These are phyloP conservation scores for Arachnomyces sp. DNA, from an alignment of 2,329 filamentous ascomycete genomes.

Conservation along the genomic window DNA sequence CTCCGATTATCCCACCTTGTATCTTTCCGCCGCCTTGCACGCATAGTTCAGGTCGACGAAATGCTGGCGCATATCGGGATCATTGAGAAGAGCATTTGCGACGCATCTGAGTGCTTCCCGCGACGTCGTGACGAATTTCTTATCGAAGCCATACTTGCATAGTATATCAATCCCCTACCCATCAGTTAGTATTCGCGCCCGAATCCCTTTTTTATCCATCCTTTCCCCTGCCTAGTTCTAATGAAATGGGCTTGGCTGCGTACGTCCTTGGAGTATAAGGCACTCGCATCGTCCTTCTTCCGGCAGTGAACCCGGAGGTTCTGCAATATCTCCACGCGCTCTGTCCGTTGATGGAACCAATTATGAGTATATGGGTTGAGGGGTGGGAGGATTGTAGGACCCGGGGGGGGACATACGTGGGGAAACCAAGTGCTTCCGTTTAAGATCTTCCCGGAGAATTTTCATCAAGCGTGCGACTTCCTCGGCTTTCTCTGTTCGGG, in stretches of 20 bases:
- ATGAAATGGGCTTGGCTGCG: too few relatives aligned
- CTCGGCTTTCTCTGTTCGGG: conserved; percentile 52
- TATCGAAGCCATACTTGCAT: conserved; percentile 63
- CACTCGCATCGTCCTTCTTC: conserved; percentile 61
- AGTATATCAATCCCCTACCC: conserved; percentile 65
- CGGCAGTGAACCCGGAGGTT: conserved; percentile 73
- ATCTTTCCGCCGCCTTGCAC: conserved; percentile 57
- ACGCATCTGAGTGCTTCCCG: conserved; percentile 72
- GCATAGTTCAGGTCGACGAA: conserved; percentile 64
- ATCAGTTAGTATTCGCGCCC: conserved; percentile 3
- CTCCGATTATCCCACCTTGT: conserved; percentile 43
- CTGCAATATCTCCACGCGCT: conserved; percentile 38
- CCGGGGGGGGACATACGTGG: conserved; percentile 48
- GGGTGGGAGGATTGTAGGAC: too few relatives aligned
- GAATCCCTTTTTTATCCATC: conserved; percentile 9
- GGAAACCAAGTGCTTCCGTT: conserved; percentile 49
- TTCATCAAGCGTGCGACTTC: conserved; percentile 59
- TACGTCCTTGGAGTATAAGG: conserved; percentile 76
- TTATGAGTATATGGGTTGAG: conserved; percentile 5
- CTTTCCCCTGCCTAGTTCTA: conserved; percentile 6
- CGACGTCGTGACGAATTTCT: conserved; percentile 53
- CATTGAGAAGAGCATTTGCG: conserved; percentile 72
- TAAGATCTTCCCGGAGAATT: conserved; percentile 54
- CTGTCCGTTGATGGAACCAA: conserved; percentile 13
- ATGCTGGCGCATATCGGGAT: conserved; percentile 58